A percentile compares a stretch with the other conserved stretches of the same genome.
These are phyloP conservation scores for Yarrowia sp. DNA, from an alignment of 805 yeast species.

Conservation along the genomic window DNA sequence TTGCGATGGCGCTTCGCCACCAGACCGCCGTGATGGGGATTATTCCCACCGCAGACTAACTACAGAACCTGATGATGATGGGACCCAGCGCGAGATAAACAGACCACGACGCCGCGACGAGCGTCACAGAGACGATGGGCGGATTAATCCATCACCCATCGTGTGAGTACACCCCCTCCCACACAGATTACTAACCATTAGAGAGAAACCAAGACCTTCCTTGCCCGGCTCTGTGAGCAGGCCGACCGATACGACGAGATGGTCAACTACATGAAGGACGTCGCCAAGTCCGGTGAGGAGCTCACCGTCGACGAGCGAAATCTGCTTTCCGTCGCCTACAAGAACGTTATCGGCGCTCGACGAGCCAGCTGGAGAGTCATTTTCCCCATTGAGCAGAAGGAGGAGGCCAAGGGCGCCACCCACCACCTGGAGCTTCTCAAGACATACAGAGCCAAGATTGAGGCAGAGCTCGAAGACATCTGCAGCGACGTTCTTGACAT, in stretches of 20 bases:
- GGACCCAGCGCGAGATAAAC: background rate
- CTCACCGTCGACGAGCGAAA: conserved; percentile 97
- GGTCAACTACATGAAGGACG: conserved; percentile 98
- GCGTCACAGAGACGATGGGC: background rate
- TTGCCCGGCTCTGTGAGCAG: conserved; percentile 98
- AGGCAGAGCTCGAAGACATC: conserved; percentile 84
- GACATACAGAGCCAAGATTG: conserved; percentile 93
- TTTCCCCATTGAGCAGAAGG: conserved; percentile 96
- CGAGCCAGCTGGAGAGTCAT: conserved; percentile 99
- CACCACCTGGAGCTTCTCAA: conserved; percentile 85
- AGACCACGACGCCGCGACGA: background rate
- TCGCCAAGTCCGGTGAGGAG: conserved; percentile 94
- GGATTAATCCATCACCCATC: background rate
- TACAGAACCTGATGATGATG: background rate
- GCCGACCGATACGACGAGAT: conserved; percentile 99
- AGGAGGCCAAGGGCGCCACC: conserved; percentile 93
- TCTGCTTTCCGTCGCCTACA: conserved; percentile 93
- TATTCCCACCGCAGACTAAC: background rate
- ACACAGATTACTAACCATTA: conserved; percentile 19
- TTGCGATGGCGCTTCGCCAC: conserved; percentile 11
- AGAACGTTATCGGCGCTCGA: conserved; percentile 97
- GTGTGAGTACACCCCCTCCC: conserved; percentile 7
- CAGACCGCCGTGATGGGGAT: background rate
- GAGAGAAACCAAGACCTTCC: conserved; percentile 89
- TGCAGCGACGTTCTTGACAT: conserved; percentile 92